Base-by-base conservation (phyloP, 257 asterid genomes). In the Solanum arcanum region DNA sequence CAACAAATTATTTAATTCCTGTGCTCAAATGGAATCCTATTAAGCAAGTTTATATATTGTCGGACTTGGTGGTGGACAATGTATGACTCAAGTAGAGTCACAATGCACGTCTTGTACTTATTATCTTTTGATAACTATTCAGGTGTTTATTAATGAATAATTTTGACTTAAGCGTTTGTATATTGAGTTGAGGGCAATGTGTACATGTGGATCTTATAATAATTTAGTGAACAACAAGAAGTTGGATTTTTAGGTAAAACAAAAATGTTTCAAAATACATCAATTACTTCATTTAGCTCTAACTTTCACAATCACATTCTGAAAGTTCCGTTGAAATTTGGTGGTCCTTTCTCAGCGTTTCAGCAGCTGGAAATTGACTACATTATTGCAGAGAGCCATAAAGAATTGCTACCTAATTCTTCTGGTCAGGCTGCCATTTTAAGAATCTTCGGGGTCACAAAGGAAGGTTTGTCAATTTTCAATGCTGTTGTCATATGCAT, bases 281-380 rank as follows among this genome's bases (percentile, higher is more conserved):
- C 85, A 47, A 18, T 29, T 47, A 29, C 56, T 49, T 47, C 66
- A 80, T 9, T 47, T 35, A 47, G 84, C 47, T 12, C 69, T 81
- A 37, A 25, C 60, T 59, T 75, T 39, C 62, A 37, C 3, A 49
- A 69, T 59, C 27, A 5, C 69, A 12, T 73, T 85, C 74, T 81
- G 83, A 42, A 64, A 86, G 27, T 86, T 89, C 47, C 33, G 18
- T 69, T 27, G 81, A 75, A 56, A 41, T 76, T 37, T 29, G 66
- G n/a, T 15, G 72, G 85, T 81, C 31, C 56, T 35, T 83, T 33
- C 15, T 68, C 85, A 96, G 99, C 91, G 25, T 97, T 97, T 91
- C 99, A 97, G 88, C 99, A 97, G 91, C 86, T 97, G 94, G 99
- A 97, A 86, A 96, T 97, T 74, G 98, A 97, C 91, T 97, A 95